A percentile compares a stretch with the other conserved stretches of the same genome.
phyloP scores from a whole-genome alignment of 1,139 yeast genomes.

The Suhomyces kunorum region DNA sequence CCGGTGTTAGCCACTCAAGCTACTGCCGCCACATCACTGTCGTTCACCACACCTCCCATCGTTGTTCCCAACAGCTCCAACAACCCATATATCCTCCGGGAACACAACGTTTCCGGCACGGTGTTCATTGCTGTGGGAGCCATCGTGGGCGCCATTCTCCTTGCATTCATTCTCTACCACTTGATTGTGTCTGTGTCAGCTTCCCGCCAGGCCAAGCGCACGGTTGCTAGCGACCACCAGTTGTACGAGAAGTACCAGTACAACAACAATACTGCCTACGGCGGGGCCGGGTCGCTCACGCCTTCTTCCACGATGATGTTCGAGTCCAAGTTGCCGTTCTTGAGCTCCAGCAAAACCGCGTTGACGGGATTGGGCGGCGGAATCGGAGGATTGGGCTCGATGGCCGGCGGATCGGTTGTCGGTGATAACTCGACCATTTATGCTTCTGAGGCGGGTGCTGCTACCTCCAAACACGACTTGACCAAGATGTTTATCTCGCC shows the following conservation, averaged over 20 bases:
- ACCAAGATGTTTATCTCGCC: slow-evolving; percentile 72
- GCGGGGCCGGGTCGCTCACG: slow-evolving; percentile 22
- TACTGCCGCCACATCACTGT: slow-evolving; percentile 16
- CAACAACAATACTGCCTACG: slow-evolving; percentile 40
- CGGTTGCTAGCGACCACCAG: slow-evolving; percentile 33
- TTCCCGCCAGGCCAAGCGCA: slow-evolving; percentile 40
- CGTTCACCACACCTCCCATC: slow-evolving; percentile 56
- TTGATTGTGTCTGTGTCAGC: slow-evolving; percentile 41
- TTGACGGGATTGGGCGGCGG: slow-evolving; percentile 20
- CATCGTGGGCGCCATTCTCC: slow-evolving; percentile 56
- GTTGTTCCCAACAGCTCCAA: slow-evolving; percentile 58
- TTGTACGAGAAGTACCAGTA: slow-evolving; percentile 41
- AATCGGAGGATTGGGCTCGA: slow-evolving; percentile 8
- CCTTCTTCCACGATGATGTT: slow-evolving; percentile 27
- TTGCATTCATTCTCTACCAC: slow-evolving; percentile 46
- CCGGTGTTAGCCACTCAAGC: slow-evolving; percentile 9
- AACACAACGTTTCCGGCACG: slow-evolving; percentile 64
- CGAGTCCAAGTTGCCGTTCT: slow-evolving; percentile 41
- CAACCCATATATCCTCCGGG: slow-evolving; percentile 60
- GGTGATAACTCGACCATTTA: slow-evolving; percentile 46
- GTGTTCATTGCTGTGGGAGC: slow-evolving; percentile 81
- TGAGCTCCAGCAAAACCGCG: slow-evolving; percentile 28
- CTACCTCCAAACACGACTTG: slow-evolving; percentile 43
- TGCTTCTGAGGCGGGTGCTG: slow-evolving; percentile 35
- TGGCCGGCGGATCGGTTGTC: slow-evolving; percentile 26